A percentile compares a stretch with the other conserved stretches of the same genome.
These are phyloP conservation scores for Lactarius psammicola DNA, from an alignment of 768 basidiomycete species.

Conservation along the genomic window DNA sequence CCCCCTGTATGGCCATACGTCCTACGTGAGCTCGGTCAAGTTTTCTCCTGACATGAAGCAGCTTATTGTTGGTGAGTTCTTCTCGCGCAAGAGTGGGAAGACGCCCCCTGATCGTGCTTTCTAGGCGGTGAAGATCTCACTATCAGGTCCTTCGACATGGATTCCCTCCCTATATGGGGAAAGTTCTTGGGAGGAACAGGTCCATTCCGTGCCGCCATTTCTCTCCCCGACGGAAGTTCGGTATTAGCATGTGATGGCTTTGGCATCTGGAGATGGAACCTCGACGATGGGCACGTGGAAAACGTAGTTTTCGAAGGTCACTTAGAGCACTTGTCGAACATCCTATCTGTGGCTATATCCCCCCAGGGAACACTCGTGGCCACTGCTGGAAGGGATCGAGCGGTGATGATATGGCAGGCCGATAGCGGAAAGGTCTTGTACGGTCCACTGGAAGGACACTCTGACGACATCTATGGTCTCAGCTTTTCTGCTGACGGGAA, in stretches of 20 bases:
- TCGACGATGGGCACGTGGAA: neutral
- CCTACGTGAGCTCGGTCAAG: constrained; percentile 8
- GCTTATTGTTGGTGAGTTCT: constrained; percentile 15
- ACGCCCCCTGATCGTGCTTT: neutral
- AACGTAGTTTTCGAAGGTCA: constrained; percentile 2
- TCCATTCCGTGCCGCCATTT: constrained; percentile 12
- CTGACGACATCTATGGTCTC: constrained; percentile 16
- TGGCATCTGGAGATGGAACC: constrained; percentile 10
- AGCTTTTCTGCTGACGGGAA: constrained; percentile 26
- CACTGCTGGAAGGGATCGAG: constrained; percentile 9
- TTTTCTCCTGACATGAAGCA: constrained; percentile 28
- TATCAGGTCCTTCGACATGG: constrained; percentile 23
- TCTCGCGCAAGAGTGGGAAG: neutral
- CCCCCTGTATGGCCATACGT: constrained; percentile 18
- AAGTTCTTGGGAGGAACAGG: constrained; percentile 5
- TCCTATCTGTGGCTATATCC: constrained; percentile 24
- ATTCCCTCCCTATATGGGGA: constrained; percentile 14
- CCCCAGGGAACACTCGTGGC: constrained; percentile 19
- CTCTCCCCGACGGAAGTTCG: neutral
- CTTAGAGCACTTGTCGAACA: neutral
- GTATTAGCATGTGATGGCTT: constrained; percentile 10
- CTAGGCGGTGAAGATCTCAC: constrained; percentile 14
- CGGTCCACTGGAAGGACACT: constrained; percentile 27
- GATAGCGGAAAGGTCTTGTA: constrained; percentile 16
- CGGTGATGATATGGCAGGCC: constrained; percentile 23